These are phyloP conservation scores for Venustampulla echinocandica DNA, from an alignment of 495 filamentous ascomycete species.

Conservation along the genomic window DNA sequence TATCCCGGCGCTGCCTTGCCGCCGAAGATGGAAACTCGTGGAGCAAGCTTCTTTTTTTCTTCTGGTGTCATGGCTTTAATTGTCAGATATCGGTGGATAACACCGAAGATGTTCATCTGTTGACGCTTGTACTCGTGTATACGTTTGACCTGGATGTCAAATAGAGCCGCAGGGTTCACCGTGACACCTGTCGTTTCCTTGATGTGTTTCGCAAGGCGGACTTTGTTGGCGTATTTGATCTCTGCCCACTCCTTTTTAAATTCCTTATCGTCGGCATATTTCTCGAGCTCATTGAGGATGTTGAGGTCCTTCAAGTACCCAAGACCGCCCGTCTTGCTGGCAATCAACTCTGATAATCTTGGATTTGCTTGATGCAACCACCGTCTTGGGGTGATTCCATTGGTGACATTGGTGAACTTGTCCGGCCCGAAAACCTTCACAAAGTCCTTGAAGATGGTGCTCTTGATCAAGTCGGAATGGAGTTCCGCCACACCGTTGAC, in stretches of 20 bases:
- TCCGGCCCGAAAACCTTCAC: slow-evolving; percentile 87
- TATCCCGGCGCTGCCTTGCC: slow-evolving; percentile 97
- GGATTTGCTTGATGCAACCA: slow-evolving; percentile 99
- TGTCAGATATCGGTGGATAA: slow-evolving; percentile 87
- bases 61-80: slow-evolving; percentile 79
- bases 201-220: slow-evolving; percentile 83
- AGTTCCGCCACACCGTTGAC: slow-evolving; percentile 97
- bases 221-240: slow-evolving; percentile 65
- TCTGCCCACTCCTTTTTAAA: slow-evolving; percentile 89
- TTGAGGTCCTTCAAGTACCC: slow-evolving; percentile 85
- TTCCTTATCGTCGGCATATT: slow-evolving; percentile 68
- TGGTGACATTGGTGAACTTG: slow-evolving; percentile 98
- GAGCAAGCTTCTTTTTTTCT: slow-evolving; percentile 78
- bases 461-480: slow-evolving; percentile 93
- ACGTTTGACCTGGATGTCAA: slow-evolving; percentile 96
- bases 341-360: slow-evolving; percentile 80
- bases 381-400: slow-evolving; percentile 88
- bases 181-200: slow-evolving; percentile 66
- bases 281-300: slow-evolving; percentile 72
- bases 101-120: slow-evolving; percentile 97
- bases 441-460: slow-evolving; percentile 99
- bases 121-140: slow-evolving; percentile 99
- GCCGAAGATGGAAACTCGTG: slow-evolving; percentile 94
- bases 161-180: slow-evolving; percentile 81
- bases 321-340: slow-evolving; percentile 74